Conservation (phyloP, 495 filamentous ascomycete genomes). For the Entonaema liquescens region DNA sequence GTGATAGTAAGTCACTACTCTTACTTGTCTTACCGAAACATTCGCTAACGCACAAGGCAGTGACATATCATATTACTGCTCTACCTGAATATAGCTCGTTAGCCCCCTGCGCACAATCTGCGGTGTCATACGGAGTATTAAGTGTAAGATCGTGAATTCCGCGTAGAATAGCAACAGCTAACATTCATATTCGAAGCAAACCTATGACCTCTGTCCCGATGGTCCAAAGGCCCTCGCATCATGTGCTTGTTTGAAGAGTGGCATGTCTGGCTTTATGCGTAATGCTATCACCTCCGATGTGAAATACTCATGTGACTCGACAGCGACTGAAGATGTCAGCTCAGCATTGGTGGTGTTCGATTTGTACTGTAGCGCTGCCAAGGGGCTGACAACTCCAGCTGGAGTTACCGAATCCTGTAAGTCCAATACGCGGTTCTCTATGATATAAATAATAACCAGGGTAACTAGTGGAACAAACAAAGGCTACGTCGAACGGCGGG, state of each 20-base stretch:
- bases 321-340: constrained; percentile 55
- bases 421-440: constrained; percentile 19
- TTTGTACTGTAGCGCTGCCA: constrained; percentile 59
- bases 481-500: constrained; percentile 33
- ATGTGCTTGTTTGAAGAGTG: constrained; percentile 59
- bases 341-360: constrained; percentile 56
- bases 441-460: constrained; percentile 13
- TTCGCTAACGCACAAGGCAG: constrained; percentile 30
- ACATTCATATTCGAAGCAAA: constrained; percentile 44
- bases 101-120: constrained; percentile 53
- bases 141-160: constrained; percentile 40
- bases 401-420: constrained; percentile 52
- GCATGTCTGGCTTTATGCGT: constrained; percentile 49
- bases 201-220: constrained; percentile 50
- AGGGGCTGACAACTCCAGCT: constrained; percentile 46
- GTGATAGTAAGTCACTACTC: constrained; percentile 49
- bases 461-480: constrained; percentile 28
- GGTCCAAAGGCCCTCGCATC: constrained; percentile 57
- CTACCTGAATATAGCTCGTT: constrained; percentile 54
- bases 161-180: constrained; percentile 6
- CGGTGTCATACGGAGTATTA: constrained; percentile 52
- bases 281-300: constrained; percentile 51
- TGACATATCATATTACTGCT: constrained; percentile 62
- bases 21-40: not conserved
- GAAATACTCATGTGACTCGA: constrained; percentile 53